Base-by-base conservation (phyloP, 225 moss, liverwort and hornwort species). In the Takakia lepidozioides region DNA sequence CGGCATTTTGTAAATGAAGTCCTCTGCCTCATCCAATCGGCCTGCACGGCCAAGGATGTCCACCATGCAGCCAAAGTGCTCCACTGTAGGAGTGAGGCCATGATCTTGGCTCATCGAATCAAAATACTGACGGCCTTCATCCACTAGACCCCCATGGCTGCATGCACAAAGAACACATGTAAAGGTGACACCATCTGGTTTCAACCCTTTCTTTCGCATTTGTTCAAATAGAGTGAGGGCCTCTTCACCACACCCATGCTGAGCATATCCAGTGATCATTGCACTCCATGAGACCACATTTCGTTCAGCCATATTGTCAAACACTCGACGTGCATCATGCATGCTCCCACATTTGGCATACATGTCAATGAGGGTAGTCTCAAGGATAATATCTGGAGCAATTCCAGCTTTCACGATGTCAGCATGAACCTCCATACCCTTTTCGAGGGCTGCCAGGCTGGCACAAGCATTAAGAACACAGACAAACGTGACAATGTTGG, bases 321-420 rank as follows among this genome's bases (percentile, higher is more conserved):
- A 48, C 19, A 48, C 15, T 4, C 15, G 5, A 4, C 48, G 8
- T 8, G 48, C 48, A 24, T 22, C 48, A 5, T 48, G 20, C 4
- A 48, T 22, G 24, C 27, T 27, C 20, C 6, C 48, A 48, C 48
- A 48, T 26, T 48, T 48, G 8, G 48, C 48, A 48, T 48, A 48
- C 24, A 48, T 48, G 14, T 24, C 24, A 48, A 48, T 24, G 5
- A 48, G 48, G 48, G 48, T 15, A 48, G 21, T 48, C 5, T 24
- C 24, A 2, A 48, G 21, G 25, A 5, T 25, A 25, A 48, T 24
- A 15, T 2, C 24, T 2, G 48, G 25, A 5, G 9, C 48, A 7
- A 5, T 21, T 2, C 5, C 9, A 8, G 21, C 2, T 27, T 48
- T 24, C 19, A 21, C 3, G 24, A 26, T 15, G 14, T 25, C 8